A percentile compares a stretch with the other conserved stretches of the same genome.
These are phyloP conservation scores for Citrullus amarus DNA, from an alignment of 306 rosid species.

Conservation along the genomic window DNA sequence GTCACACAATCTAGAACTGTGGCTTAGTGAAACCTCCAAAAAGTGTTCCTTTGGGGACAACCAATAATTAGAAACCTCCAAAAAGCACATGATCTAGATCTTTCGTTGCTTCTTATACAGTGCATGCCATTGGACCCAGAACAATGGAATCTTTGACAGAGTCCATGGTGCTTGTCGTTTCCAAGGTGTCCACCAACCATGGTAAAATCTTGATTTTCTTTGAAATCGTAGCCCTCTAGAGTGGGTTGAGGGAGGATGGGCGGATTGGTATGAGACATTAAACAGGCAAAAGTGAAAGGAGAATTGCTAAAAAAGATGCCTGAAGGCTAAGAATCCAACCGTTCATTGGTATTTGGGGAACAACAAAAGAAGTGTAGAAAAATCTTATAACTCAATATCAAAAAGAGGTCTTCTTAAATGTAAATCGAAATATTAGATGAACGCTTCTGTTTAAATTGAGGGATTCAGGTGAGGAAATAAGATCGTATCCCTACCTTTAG, in stretches of 20 bases:
- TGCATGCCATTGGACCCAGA: too few species aligned
- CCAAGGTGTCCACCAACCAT: background rate
- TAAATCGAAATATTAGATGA: background rate
- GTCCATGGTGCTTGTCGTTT: background rate
- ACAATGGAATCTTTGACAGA: too few species aligned
- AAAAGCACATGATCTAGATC: too few species aligned
- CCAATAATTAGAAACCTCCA: too few species aligned
- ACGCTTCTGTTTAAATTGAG: background rate
- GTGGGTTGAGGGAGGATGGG: background rate
- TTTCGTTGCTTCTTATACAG: too few species aligned
- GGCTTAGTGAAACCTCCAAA: background rate
- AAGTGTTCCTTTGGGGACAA: too few species aligned
- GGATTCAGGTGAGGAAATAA: background rate
- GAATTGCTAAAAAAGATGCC: background rate
- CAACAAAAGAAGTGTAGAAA: background rate
- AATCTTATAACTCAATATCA: background rate
- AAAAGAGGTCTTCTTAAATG: background rate
- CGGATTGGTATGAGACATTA: background rate
- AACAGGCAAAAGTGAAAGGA: background rate
- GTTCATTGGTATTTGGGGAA: background rate
- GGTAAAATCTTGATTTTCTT: background rate
- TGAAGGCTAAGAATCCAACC: background rate
- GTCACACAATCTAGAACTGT: background rate
- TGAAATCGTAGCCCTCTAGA: background rate
- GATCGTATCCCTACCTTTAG: background rate